Evolutionary conservation across 768 basidiomycete species (phyloP), one percentile per base, ranked within the genome.

Genomic region (Suillus subluteus): DNA sequence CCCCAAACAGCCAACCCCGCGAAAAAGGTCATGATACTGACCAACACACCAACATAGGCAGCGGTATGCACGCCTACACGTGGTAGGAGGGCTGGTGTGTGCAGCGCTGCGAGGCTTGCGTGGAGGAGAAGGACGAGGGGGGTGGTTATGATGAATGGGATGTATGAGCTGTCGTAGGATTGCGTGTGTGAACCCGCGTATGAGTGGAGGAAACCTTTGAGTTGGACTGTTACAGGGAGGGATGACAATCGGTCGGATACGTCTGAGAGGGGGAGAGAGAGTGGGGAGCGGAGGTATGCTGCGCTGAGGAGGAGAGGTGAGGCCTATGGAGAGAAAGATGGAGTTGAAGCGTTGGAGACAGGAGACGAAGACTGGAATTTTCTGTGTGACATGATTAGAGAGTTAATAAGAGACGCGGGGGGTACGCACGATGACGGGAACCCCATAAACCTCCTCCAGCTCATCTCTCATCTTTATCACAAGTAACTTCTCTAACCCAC

Each of bases 331-430:
- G 63, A 92, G 84, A 8, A 94, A 74, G 67, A 94, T 83, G 6
- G 89, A 84, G 74, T 92, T 92, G 67, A 93, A 78, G 63, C 92
- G 86, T 73, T 93, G 91, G 63, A 95, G 81, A 72, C 88, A 90
- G 9, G 89, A 86, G 23, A 95, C 84, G 73, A 94, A 91, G 3
- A 91, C 87, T 0, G 93, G 93, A 38, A 95, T 91, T 68, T 83
- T 83, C 91, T 52, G 26, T 9, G 26, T 6, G 26, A 8, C 3
- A 16, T 30, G 1, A 15, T 26, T 26, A 52, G 15, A 26, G 15
- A 16, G 26, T 52, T 8, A 4, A 26, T 52, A 68, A 70, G 58
- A 64, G 21, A 26, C 23, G 9, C 7, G 15, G 2, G 41, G n/a
- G 55, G 54, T 13, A 87, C 90, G 69, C 75, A 93, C 91, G 56